Conservation (phyloP, 2,329 filamentous ascomycete genomes). For the Penicillium brasilianum region DNA sequence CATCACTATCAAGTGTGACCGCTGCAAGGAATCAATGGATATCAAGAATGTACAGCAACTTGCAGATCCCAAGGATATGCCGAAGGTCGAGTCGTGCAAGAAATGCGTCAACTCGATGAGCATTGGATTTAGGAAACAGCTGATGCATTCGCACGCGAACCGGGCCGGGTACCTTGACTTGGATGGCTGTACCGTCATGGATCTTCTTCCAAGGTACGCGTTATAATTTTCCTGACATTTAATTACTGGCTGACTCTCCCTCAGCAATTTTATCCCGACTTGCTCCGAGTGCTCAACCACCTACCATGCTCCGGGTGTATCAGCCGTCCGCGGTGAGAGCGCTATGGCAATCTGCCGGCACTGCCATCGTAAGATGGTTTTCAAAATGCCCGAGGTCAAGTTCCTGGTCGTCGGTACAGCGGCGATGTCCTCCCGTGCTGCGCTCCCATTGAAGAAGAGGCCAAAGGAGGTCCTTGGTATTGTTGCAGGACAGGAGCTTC, state of each 20-base stretch:
- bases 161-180: conserved; percentile 79
- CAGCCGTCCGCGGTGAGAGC: conserved; percentile 74
- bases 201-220: conserved; percentile 71
- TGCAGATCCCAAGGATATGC: conserved; percentile 47
- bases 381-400: conserved; percentile 77
- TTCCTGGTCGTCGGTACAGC: conserved; percentile 72
- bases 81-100: conserved; percentile 57
- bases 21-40: conserved; percentile 76
- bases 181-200: conserved; percentile 73
- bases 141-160: conserved; percentile 75
- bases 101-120: conserved; percentile 60
- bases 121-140: conserved; percentile 66
- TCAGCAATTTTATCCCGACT: conserved; percentile 76
- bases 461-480: conserved; percentile 60
- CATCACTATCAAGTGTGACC: conserved; percentile 75
- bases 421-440: conserved; percentile 42
- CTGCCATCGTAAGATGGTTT: conserved; percentile 78
- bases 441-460: conserved; percentile 43
- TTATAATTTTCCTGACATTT: background rate
- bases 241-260: conserved; percentile 9
- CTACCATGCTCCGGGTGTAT: conserved; percentile 65
- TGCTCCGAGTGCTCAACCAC: conserved; percentile 76
- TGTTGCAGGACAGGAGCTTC: conserved; percentile 59
- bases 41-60: conserved; percentile 68
- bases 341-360: conserved; percentile 76